Base-by-base conservation (phyloP, 2,329 filamentous ascomycete genomes). In the Ophiostoma ulmi region DNA sequence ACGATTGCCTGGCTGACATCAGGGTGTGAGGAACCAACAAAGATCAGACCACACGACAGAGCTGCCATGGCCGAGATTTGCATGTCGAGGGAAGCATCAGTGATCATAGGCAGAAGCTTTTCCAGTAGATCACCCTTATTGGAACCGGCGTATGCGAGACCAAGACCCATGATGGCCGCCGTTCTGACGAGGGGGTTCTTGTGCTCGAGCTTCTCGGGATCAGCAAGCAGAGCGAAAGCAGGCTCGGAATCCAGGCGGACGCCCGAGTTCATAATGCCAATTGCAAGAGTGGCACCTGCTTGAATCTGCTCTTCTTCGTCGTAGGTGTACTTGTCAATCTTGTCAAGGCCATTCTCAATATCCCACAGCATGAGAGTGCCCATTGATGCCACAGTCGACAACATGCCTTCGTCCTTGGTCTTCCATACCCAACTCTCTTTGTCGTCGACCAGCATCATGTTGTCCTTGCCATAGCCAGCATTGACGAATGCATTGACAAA, bases 401-500 rank as follows among this genome's bases (percentile, higher is more conserved):
- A 86, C 93, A 97, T 97, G 74, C 95, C 95, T 77, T 97, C 94
- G 61, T 96, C 93, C 81, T 99, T 99, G 26, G 96, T 98, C 84
- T 98, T 99, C 93, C 93, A 99, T 5, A 99, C 92, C 94, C 95
- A 99, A 74, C 91, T 92, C 76, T 91, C 90, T 83, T 97, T 96
- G 74, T 93, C 90, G 26, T 95, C 91, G 61, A 93, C 90, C 71
- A 98, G 84, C 94, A 99, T 97, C 88, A 99, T 91, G 85, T 97
- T 98, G 80, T 99, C 95, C 71, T 94, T 91, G 63, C 93, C 92
- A 76, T 93, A 99, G 41, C 95, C 95, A 69, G 95, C 94, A 76
- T 99, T 99, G 73, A 95, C 93, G 77, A 99, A 98, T 0, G 91
- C 92, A 77, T 99, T 99, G 74, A 99, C 96, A 75, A 99, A 98